These are phyloP conservation scores for Triticum dicoccoides DNA, from an alignment of 176 grass and related monocot species.

Conservation along the genomic window DNA sequence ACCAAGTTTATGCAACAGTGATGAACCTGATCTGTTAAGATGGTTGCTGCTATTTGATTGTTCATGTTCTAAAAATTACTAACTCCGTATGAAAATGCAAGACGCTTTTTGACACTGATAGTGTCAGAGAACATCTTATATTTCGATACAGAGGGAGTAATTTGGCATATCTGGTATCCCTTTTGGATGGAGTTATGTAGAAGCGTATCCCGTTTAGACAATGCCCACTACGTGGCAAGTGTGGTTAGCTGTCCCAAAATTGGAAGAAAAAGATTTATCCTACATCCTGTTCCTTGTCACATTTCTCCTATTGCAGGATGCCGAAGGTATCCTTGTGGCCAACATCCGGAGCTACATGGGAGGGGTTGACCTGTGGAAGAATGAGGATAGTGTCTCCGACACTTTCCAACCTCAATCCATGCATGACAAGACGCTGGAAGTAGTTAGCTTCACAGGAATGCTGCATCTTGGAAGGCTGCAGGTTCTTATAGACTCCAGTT, in stretches of 20 bases:
- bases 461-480: conserved; percentile 81
- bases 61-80: background rate
- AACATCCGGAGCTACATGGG: conserved; percentile 96
- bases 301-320: conserved; percentile 47
- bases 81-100: no score
- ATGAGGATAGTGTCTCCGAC: conserved; percentile 65
- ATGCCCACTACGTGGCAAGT: background rate
- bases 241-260: background rate
- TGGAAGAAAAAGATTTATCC: background rate
- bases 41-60: background rate
- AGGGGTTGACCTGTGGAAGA: conserved; percentile 94
- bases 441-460: conserved; percentile 88
- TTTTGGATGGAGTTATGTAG: background rate
- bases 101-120: no score
- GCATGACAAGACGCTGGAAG: conserved; percentile 92
- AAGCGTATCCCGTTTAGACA: background rate
- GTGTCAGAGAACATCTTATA: no score
- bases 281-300: background rate
- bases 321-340: conserved; percentile 80
- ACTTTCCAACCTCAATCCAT: conserved; percentile 63
- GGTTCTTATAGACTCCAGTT: conserved; percentile 13
- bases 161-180: background rate
- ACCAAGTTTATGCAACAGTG: conserved; percentile 2
- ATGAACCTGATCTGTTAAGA: background rate
- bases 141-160: background rate